Evolutionary conservation across 495 filamentous ascomycete species (phyloP).

Genomic region (Xylaria cubensis): DNA sequence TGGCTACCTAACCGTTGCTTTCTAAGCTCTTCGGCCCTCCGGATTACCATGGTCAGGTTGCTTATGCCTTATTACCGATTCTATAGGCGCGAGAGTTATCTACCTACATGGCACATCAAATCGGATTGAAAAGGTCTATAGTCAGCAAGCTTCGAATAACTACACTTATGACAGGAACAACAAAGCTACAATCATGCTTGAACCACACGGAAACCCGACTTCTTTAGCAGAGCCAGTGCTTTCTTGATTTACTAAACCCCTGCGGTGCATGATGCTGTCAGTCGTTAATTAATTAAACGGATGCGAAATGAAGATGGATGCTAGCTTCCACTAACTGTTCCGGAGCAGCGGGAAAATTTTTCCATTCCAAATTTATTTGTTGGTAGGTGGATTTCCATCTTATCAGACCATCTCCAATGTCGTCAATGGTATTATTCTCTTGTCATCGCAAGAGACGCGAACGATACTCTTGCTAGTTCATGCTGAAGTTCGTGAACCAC

Average conservation of each 20-base stretch:
- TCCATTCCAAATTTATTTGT: conserved; percentile 21
- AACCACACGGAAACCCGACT: neutral
- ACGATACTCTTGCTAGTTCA: neutral
- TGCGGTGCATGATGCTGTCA: conserved; percentile 6
- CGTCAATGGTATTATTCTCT: conserved; percentile 4
- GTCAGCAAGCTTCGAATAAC: neutral
- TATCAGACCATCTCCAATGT: neutral
- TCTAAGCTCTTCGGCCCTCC: neutral
- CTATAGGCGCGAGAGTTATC: neutral
- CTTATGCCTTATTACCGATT: neutral
- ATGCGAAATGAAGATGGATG: conserved; percentile 19
- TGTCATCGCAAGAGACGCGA: neutral
- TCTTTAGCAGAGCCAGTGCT: neutral
- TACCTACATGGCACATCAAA: neutral
- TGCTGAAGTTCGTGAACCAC: neutral
- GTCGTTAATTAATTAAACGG: neutral
- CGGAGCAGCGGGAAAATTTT: neutral
- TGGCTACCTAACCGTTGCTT: neutral
- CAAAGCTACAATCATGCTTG: neutral
- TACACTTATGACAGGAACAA: neutral
- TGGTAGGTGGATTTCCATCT: neutral
- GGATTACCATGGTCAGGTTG: neutral
- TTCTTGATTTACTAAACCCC: neutral
- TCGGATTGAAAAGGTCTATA: neutral
- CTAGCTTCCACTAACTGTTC: conserved; percentile 7